A percentile compares a stretch with the other conserved stretches of the same genome.
These are phyloP conservation scores for Sclerotinia nivalis DNA, from an alignment of 2,329 filamentous ascomycete species.

Conservation along the genomic window DNA sequence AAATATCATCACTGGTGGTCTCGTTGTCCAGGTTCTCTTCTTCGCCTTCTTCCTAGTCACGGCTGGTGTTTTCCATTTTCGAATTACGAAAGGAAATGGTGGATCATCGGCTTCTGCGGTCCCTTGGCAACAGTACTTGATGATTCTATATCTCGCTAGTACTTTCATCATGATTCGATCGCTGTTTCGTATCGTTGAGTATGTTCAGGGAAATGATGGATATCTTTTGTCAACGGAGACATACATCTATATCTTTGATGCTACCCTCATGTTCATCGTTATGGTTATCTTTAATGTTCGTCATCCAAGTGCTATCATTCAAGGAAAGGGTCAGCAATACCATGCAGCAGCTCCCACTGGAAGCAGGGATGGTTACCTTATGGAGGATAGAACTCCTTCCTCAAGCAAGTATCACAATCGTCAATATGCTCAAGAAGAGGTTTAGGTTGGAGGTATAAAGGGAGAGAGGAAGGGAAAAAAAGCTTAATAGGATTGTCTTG, in stretches of 20 bases:
- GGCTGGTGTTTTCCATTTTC: conserved; percentile 28
- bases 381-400: background rate
- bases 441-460: background rate
- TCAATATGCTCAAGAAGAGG: background rate
- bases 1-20: conserved; percentile 49
- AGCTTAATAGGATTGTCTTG: background rate
- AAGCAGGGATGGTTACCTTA: background rate
- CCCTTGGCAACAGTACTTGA: conserved; percentile 43
- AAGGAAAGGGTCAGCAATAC: background rate
- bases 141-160: conserved; percentile 46
- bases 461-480: no score
- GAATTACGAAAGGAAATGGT: conserved; percentile 26
- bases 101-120: background rate
- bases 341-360: background rate
- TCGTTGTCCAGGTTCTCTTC: conserved; percentile 52
- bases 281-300: conserved; percentile 43
- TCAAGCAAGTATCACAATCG: background rate
- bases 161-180: conserved; percentile 51
- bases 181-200: conserved; percentile 53
- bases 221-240: conserved; percentile 48
- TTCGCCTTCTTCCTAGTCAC: conserved; percentile 52
- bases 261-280: conserved; percentile 46
- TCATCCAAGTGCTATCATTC: conserved; percentile 38
- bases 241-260: conserved; percentile 51
- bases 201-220: conserved; percentile 47